These are phyloP conservation scores for Phyllostachys edulis DNA, from an alignment of 176 grass and related monocot species.

Conservation along the genomic window DNA sequence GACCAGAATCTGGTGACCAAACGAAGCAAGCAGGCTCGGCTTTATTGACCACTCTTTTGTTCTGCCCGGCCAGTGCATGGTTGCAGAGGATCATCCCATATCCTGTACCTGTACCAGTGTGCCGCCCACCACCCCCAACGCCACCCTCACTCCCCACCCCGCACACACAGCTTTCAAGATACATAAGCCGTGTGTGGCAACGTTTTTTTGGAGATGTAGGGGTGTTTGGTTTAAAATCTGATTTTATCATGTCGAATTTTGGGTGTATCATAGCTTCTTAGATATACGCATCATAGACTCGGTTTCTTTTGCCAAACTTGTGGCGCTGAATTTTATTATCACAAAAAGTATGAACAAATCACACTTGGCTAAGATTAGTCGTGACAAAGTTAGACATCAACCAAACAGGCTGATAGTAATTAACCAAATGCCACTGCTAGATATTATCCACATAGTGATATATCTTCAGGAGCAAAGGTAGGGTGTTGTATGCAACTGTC, in stretches of 20 bases:
- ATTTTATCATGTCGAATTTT: too few relatives aligned
- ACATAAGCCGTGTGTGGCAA: neutral
- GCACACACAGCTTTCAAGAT: too few relatives aligned
- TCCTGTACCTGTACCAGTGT: neutral
- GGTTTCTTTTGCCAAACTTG: too few relatives aligned
- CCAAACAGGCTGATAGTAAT: neutral
- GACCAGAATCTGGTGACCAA: conserved; percentile 38
- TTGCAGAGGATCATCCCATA: neutral
- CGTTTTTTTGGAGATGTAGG: neutral
- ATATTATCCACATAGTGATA: neutral
- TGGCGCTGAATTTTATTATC: too few relatives aligned
- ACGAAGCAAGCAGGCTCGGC: conserved; percentile 19
- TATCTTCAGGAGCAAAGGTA: neutral
- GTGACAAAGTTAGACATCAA: too few relatives aligned
- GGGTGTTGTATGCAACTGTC: neutral
- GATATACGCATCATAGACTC: too few relatives aligned
- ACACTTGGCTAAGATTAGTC: too few relatives aligned
- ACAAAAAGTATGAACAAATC: too few relatives aligned
- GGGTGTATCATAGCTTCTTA: too few relatives aligned
- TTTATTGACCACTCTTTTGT: conserved; percentile 44
- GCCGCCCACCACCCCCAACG: neutral
- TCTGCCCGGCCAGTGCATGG: neutral
- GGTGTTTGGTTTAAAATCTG: too few relatives aligned
- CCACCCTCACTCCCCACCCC: too few relatives aligned
- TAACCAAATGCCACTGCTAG: neutral